Percentiles rank a stretch among this genome's conserved stretches.
These are phyloP conservation scores for Beauveria asiatica DNA, from an alignment of 2,329 filamentous ascomycete species.

Conservation along the genomic window DNA sequence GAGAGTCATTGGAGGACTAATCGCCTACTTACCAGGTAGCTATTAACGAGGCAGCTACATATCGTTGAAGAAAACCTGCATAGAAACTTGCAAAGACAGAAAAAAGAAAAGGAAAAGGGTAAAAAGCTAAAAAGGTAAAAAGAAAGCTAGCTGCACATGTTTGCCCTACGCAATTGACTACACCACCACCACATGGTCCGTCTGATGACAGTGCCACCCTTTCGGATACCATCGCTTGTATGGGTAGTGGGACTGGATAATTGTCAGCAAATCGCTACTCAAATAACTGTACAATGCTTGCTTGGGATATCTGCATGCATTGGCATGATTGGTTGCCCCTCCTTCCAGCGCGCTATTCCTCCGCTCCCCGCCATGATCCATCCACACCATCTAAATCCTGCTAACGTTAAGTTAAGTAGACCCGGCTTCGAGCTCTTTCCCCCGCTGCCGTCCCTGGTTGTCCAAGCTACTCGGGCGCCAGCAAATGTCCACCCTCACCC, in stretches of 20 bases:
- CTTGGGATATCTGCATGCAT: too few relatives aligned
- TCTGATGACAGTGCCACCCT: background rate
- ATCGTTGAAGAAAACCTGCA: background rate
- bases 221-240: conserved; percentile 8
- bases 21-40: too few relatives aligned
- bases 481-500: background rate
- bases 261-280: background rate
- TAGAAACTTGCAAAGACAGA: background rate
- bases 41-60: too few relatives aligned
- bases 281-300: background rate
- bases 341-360: background rate
- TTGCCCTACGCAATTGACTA: background rate
- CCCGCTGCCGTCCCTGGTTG: background rate
- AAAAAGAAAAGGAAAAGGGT: background rate
- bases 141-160: background rate
- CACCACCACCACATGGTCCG: background rate
- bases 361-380: background rate
- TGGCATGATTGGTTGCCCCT: background rate
- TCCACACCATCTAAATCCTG: background rate
- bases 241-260: background rate
- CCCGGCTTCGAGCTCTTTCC: background rate
- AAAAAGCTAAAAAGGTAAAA: background rate
- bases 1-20: too few relatives aligned
- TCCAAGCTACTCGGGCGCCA: conserved; percentile 2
- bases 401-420: too few relatives aligned